These are phyloP conservation scores for Hypsizygus marmoreus DNA, from an alignment of 768 basidiomycete species.

Conservation along the genomic window DNA sequence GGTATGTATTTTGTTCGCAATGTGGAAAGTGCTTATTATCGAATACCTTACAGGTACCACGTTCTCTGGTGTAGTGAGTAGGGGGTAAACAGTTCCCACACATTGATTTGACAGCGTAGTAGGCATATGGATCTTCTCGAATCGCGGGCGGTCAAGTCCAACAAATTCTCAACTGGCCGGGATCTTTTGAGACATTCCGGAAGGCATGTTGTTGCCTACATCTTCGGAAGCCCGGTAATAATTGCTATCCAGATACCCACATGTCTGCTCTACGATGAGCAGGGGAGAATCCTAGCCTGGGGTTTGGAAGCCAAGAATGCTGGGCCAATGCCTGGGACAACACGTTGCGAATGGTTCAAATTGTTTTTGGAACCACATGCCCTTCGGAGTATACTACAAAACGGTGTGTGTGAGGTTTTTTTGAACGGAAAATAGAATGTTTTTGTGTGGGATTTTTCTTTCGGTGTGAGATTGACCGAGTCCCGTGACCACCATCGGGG, in stretches of 20 bases:
- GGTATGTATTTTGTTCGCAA: constrained; percentile 51
- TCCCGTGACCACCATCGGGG: neutral
- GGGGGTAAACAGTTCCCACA: constrained; percentile 1
- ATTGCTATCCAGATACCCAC: constrained; percentile 60
- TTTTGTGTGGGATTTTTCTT: constrained; percentile 1
- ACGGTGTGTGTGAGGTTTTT: too few relatives aligned
- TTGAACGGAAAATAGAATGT: neutral
- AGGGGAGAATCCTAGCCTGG: constrained; percentile 78
- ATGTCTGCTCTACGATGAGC: constrained; percentile 78
- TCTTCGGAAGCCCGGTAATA: neutral
- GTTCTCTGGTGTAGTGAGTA: constrained; percentile 82
- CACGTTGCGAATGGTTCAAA: constrained; percentile 72
- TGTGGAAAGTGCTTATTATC: neutral
- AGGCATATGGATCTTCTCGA: constrained; percentile 88
- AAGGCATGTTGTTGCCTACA: constrained; percentile 47
- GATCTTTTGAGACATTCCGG: constrained; percentile 82
- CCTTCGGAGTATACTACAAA: too few relatives aligned
- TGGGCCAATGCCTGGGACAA: constrained; percentile 63
- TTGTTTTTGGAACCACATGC: constrained; percentile 83
- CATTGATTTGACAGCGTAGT: constrained; percentile 9
- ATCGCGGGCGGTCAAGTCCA: constrained; percentile 79
- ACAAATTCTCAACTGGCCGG: constrained; percentile 86
- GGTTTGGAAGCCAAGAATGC: constrained; percentile 87
- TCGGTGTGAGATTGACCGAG: constrained; percentile 1
- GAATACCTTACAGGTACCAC: constrained; percentile 63